Conservation (phyloP, 306 rosid species). For the Hippophae rhamnoides region DNA sequence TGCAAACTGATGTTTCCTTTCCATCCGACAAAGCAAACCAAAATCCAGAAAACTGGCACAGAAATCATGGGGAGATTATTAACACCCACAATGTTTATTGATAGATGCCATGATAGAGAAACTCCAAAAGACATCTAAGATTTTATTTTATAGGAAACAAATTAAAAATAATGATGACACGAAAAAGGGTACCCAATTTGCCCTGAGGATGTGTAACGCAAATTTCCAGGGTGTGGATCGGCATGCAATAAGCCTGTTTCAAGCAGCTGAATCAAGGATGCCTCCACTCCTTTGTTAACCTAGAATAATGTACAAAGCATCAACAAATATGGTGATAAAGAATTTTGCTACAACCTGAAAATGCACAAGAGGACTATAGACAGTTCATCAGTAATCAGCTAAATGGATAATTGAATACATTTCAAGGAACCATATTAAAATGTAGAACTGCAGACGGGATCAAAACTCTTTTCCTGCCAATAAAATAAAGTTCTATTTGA, state of each 20-base stretch:
- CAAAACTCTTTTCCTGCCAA: too few relatives aligned
- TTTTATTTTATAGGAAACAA: too few relatives aligned
- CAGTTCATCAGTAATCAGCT: not conserved
- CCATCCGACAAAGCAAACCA: slow-evolving; percentile 97
- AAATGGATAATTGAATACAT: not conserved
- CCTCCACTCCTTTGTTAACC: slow-evolving; percentile 92
- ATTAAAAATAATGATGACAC: not conserved
- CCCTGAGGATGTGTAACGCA: slow-evolving; percentile 81
- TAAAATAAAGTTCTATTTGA: too few relatives aligned
- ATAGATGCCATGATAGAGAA: not conserved
- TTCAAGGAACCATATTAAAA: too few relatives aligned
- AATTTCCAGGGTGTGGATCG: slow-evolving; percentile 97
- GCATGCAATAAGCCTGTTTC: slow-evolving; percentile 97
- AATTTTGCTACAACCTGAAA: slow-evolving; percentile 11
- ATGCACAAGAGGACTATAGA: not conserved
- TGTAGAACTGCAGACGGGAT: too few relatives aligned
- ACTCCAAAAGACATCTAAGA: not conserved
- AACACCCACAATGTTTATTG: slow-evolving; percentile 1
- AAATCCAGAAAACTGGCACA: slow-evolving; percentile 78
- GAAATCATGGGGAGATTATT: slow-evolving; percentile 10
- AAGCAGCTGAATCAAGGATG: slow-evolving; percentile 81
- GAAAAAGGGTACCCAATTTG: slow-evolving; percentile 56
- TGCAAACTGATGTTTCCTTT: slow-evolving; percentile 81
- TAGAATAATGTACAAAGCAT: slow-evolving; percentile 29
- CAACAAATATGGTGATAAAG: not conserved